phyloP scores from a whole-genome alignment of 306 rosid species.

The Acacia acuminata region DNA sequence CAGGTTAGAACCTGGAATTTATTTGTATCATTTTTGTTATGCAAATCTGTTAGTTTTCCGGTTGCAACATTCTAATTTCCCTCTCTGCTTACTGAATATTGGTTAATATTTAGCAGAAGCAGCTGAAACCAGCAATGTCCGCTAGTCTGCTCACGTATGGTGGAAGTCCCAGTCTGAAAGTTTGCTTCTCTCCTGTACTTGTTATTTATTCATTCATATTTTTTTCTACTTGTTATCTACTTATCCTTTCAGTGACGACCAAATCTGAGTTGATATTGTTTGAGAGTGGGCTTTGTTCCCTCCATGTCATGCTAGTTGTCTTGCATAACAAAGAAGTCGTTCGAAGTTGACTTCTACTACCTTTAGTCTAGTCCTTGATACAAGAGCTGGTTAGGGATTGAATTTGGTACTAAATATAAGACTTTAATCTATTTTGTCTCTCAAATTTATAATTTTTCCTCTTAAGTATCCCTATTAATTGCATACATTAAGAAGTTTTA shows the following conservation, averaged over 20 bases:
- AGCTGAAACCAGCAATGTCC: constrained; percentile 56
- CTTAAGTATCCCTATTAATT: too few species aligned
- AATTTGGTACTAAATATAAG: too few species aligned
- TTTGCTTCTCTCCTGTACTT: constrained; percentile 31
- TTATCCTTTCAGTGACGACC: not conserved
- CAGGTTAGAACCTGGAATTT: constrained; percentile 52
- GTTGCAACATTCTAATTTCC: constrained; percentile 8
- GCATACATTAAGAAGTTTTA: too few species aligned
- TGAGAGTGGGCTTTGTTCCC: not conserved
- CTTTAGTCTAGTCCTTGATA: too few species aligned
- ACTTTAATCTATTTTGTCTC: too few species aligned
- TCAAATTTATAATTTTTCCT: too few species aligned
- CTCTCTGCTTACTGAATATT: not conserved
- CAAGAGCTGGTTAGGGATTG: too few species aligned
- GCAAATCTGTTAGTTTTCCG: not conserved
- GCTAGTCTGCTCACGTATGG: constrained; percentile 50
- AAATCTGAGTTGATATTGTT: not conserved
- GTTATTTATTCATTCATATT: not conserved
- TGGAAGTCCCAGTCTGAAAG: constrained; percentile 58
- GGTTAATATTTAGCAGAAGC: constrained; percentile 54
- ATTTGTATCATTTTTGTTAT: constrained; percentile 21
- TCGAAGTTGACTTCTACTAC: not conserved
- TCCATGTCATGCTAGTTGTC: not conserved
- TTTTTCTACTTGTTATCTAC: not conserved
- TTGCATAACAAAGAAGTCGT: not conserved